Percentiles rank a stretch among this genome's conserved stretches.
phyloP scores from a whole-genome alignment of 2,329 filamentous ascomycete species.

The Xylariaceae sp. region DNA sequence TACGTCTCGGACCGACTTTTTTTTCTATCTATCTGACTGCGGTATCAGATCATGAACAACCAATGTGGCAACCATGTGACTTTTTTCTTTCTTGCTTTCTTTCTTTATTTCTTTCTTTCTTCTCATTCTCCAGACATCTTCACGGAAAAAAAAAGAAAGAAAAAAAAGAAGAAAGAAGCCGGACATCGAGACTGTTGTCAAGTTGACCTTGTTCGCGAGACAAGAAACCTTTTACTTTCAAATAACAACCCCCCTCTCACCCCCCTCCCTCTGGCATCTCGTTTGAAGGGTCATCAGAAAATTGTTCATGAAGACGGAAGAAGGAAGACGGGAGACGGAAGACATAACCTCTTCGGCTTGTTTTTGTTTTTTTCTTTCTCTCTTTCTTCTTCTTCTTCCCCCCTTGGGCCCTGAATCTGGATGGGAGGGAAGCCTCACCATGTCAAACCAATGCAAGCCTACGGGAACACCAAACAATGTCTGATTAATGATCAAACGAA shows the following conservation, averaged over 20 bases:
- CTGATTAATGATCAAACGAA: not conserved
- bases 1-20: constrained; percentile 9
- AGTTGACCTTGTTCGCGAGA: no score
- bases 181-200: no score
- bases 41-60: constrained; percentile 16
- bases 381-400: no score
- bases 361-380: no score
- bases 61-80: constrained; percentile 3
- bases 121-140: not conserved
- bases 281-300: no score
- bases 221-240: no score
- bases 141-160: not conserved
- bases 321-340: no score
- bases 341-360: no score
- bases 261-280: no score
- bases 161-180: not conserved
- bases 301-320: no score
- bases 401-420: not conserved
- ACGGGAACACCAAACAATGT: not conserved
- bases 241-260: no score
- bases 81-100: not conserved
- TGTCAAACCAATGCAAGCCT: constrained; percentile 1
- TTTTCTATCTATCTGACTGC: not conserved
- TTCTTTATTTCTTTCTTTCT: no score
- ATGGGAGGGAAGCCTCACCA: not conserved